Conservation (phyloP, 225 moss, liverwort and hornwort genomes). For the Thuidium tamariscinum region DNA sequence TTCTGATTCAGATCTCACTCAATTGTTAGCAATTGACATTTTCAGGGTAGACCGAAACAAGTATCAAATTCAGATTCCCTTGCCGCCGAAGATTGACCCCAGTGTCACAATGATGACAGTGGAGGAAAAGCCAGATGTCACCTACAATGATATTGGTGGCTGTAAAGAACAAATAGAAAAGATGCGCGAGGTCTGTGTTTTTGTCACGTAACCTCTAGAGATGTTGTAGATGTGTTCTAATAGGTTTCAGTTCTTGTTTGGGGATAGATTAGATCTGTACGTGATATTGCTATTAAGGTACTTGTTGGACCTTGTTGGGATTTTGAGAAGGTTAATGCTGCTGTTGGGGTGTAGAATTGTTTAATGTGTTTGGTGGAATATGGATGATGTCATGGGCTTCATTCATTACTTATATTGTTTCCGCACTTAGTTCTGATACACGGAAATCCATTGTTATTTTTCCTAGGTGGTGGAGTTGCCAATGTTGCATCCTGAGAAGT, state of each 20-base stretch:
- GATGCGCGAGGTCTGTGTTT: conserved; percentile 80
- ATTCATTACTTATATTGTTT: not conserved
- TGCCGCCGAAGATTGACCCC: conserved; percentile 92
- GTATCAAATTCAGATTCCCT: conserved; percentile 90
- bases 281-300: not conserved
- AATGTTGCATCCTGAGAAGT: conserved; percentile 97
- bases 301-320: not conserved
- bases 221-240: not conserved
- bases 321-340: not conserved
- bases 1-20: not conserved
- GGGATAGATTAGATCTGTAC: not conserved
- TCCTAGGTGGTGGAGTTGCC: conserved; percentile 89
- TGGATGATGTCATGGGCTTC: not conserved
- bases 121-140: conserved; percentile 96
- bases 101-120: conserved; percentile 99
- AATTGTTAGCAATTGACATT: not conserved
- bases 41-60: conserved; percentile 88
- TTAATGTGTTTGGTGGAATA: not conserved
- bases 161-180: conserved; percentile 99
- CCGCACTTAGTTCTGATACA: not conserved
- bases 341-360: not conserved
- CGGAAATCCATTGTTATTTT: not conserved
- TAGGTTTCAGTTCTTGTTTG: not conserved
- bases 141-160: conserved; percentile 94
- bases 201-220: not conserved